Conservation (phyloP, 2,329 filamentous ascomycete genomes). For the Cadophora luteo-olivacea region DNA sequence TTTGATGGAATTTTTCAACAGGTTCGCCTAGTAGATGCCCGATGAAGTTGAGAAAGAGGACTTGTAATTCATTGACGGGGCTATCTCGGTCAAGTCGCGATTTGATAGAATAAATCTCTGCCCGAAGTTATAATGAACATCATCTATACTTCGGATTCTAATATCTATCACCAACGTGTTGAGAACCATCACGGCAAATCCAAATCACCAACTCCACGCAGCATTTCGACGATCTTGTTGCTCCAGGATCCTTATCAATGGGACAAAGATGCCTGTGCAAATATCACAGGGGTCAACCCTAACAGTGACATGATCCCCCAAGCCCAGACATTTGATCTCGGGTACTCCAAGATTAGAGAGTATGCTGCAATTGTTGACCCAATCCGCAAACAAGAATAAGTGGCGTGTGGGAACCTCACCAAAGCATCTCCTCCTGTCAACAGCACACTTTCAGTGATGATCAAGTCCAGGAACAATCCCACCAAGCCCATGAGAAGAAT, state of each 20-base stretch:
- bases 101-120: too few species aligned
- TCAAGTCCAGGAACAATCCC: background rate
- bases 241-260: background rate
- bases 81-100: too few species aligned
- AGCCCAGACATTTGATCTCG: slow-evolving; percentile 9
- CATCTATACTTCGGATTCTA: background rate
- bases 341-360: slow-evolving; percentile 1
- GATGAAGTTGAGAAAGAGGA: too few species aligned
- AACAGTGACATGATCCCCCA: slow-evolving; percentile 8
- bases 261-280: slow-evolving; percentile 4
- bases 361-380: slow-evolving; percentile 2
- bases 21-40: background rate
- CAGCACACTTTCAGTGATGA: background rate
- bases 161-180: background rate
- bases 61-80: too few species aligned
- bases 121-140: too few species aligned
- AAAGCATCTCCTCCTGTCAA: background rate
- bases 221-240: too few species aligned
- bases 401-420: background rate
- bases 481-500: background rate
- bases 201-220: background rate
- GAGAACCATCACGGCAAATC: background rate
- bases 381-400: background rate
- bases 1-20: slow-evolving; percentile 3
- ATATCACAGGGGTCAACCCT: slow-evolving; percentile 1